Base-by-base conservation (phyloP, 148 eudicot genomes). In the Simmondsia chinensis region DNA sequence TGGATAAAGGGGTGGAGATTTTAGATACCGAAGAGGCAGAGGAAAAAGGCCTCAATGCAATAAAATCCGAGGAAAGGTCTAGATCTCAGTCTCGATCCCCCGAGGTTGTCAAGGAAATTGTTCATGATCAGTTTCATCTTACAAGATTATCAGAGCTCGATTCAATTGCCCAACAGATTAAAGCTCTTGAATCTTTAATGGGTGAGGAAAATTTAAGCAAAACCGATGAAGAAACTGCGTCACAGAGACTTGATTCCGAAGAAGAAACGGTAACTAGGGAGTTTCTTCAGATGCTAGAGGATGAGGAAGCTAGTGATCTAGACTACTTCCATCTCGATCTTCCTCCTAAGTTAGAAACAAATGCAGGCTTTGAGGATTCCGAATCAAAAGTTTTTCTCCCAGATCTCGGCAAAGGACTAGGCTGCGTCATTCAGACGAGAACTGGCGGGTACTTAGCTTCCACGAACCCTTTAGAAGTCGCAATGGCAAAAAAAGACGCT, bases 71-170 rank as follows among this genome's bases (percentile, higher is more conserved):
- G 33, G 77, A 73, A 4, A 77, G 56, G 38, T 79, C 94, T 0
- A 74, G 52, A 25, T 71, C 93, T 11, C n/a, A 69, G 79, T 39
- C n/a, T n/a, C n/a, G n/a, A n/a, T n/a, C n/a, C n/a, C n/a, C n/a
- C n/a, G 95, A 84, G 81, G 88, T 85, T 51, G 95, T 85, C 1
- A 91, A 91, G 67, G 95, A 85, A 51, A 60, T 82, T 44, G 95
- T 91, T 46, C 80, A 81, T 33, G 87, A 85, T 56, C 80, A 73
- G 17, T 31, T 61, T 12, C 77, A 76, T 43, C 60, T 73, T 5
- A 66, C 51, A 11, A 67, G 88, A 61, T 54, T 91, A 45, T 63
- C 93, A 4, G 97, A 79, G 70, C 85, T 91, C 16, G 97, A 91
- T 68, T 69, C 84, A 0, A 82, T 91, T 32, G 88, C 97, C 4